These are phyloP conservation scores for Trypanosomatidae sp. DNA, from an alignment of 208 protist species.

Conservation along the genomic window DNA sequence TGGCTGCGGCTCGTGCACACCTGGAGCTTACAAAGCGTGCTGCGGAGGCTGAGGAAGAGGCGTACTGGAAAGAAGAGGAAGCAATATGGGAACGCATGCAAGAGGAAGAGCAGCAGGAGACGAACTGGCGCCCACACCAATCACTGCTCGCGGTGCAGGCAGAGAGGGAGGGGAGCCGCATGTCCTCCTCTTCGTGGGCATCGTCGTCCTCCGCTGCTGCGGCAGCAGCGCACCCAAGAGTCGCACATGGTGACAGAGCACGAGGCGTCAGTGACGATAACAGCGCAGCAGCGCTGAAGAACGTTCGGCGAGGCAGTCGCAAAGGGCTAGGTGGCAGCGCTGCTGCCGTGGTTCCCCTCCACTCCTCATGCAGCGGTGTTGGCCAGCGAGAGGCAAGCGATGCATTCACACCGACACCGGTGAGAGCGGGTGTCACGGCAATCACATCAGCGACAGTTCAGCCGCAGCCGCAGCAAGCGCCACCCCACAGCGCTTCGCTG, in stretches of 20 bases:
- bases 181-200: not conserved
- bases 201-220: slow-evolving; percentile 3
- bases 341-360: not conserved
- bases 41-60: slow-evolving; percentile 32
- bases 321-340: not conserved
- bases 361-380: not conserved
- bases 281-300: not conserved
- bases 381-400: not conserved
- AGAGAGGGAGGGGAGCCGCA: not conserved
- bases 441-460: not conserved
- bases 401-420: not conserved
- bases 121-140: no score
- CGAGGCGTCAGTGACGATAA: not conserved
- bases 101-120: slow-evolving; percentile 11
- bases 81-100: slow-evolving; percentile 23
- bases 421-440: not conserved
- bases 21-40: slow-evolving; percentile 19
- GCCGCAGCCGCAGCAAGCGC: not conserved
- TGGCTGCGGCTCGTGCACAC: slow-evolving; percentile 22
- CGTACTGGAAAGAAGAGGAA: slow-evolving; percentile 44
- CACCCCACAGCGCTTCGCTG: slow-evolving; percentile 1
- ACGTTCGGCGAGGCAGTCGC: not conserved
- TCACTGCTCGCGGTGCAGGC: not conserved
- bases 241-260: not conserved
- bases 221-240: not conserved